A percentile compares a stretch with the other conserved stretches of the same genome.
Conservation (phyloP, 2,329 filamentous ascomycete species). For the Curvularia sp. region DNA sequence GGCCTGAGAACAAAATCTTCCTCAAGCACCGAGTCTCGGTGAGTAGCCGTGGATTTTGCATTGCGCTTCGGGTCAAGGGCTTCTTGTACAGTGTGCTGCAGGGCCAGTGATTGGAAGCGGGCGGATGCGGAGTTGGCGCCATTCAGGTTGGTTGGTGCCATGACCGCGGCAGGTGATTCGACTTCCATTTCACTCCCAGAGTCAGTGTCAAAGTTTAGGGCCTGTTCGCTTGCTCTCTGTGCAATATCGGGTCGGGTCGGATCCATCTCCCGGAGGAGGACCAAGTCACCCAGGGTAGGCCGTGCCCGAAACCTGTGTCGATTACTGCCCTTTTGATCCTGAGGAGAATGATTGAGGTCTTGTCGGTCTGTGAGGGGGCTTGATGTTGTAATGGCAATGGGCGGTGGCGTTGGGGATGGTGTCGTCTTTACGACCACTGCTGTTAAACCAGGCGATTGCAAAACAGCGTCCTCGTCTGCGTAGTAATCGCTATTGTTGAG, state of each 20-base stretch:
- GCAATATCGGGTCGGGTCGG: constrained; percentile 72
- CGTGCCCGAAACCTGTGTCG: constrained; percentile 57
- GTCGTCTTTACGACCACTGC: constrained; percentile 54
- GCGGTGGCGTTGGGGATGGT: constrained; percentile 60
- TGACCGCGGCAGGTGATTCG: constrained; percentile 22
- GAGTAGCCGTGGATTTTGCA: constrained; percentile 21
- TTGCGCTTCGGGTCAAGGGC: constrained; percentile 21
- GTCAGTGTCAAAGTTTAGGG: constrained; percentile 58
- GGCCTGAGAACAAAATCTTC: constrained; percentile 19
- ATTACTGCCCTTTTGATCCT: constrained; percentile 59
- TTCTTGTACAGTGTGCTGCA: constrained; percentile 30
- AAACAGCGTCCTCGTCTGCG: constrained; percentile 59
- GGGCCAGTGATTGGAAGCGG: constrained; percentile 18
- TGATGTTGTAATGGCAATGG: constrained; percentile 38
- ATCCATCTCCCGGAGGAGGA: constrained; percentile 70
- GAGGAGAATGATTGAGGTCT: constrained; percentile 53
- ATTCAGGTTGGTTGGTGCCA: constrained; percentile 10
- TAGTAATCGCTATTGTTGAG: constrained; percentile 51
- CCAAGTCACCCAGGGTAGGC: constrained; percentile 68
- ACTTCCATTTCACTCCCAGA: constrained; percentile 53
- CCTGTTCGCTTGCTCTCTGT: constrained; percentile 60
- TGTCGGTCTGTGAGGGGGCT: constrained; percentile 25
- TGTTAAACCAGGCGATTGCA: constrained; percentile 53
- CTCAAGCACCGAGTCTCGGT: constrained; percentile 30
- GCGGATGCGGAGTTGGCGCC: constrained; percentile 11